These are phyloP conservation scores for Lachancea fermentati DNA, from an alignment of 805 yeast species.

Conservation along the genomic window DNA sequence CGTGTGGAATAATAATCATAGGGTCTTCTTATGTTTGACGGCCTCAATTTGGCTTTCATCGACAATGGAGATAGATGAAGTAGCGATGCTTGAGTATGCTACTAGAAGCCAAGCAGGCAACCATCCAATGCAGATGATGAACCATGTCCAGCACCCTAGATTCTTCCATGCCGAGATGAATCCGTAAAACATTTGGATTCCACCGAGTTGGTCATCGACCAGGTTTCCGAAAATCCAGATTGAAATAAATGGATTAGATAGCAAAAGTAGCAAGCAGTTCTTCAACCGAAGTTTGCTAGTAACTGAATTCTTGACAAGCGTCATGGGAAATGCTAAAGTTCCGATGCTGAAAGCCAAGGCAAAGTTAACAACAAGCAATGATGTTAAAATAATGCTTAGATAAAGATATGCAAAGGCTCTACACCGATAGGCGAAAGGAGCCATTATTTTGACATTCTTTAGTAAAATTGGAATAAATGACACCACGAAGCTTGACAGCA, in stretches of 20 bases:
- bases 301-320: constrained; percentile 38
- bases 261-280: constrained; percentile 34
- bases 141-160: constrained; percentile 83
- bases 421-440: constrained; percentile 28
- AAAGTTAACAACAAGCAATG: constrained; percentile 77
- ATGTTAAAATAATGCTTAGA: constrained; percentile 62
- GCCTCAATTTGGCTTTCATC: not conserved
- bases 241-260: constrained; percentile 50
- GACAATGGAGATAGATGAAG: not conserved
- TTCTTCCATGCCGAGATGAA: constrained; percentile 60
- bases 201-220: constrained; percentile 32
- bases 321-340: constrained; percentile 66
- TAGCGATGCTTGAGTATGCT: constrained; percentile 22
- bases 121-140: constrained; percentile 69
- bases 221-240: constrained; percentile 30
- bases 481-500: constrained; percentile 14
- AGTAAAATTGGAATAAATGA: constrained; percentile 19
- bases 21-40: not conserved
- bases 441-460: constrained; percentile 16
- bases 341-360: constrained; percentile 73
- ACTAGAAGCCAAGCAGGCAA: constrained; percentile 67
- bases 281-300: constrained; percentile 13
- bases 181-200: constrained; percentile 40
- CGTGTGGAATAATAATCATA: not conserved
- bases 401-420: constrained; percentile 49